Conservation (phyloP, 305 asterid species). For the Vinca major region DNA sequence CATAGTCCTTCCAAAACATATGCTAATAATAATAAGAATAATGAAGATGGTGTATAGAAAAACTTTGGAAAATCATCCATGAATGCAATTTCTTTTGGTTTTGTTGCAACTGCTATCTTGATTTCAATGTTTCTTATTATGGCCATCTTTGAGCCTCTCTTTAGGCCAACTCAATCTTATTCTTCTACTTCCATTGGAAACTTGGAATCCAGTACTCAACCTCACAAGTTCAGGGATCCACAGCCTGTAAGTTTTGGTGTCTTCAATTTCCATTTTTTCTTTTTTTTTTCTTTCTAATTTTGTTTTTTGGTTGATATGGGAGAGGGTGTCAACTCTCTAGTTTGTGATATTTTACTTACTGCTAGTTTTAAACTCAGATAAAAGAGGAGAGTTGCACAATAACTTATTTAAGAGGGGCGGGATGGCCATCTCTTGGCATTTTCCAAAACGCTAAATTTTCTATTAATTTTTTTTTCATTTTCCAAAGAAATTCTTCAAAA, state of each 20-base stretch:
- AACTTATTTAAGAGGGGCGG: too few relatives aligned
- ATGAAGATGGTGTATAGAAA: slow-evolving; percentile 41
- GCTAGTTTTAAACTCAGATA: too few relatives aligned
- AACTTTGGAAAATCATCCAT: slow-evolving; percentile 70
- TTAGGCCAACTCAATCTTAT: slow-evolving; percentile 44
- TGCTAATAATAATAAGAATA: slow-evolving; percentile 24
- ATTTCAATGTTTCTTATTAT: slow-evolving; percentile 76
- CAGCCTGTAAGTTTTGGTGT: slow-evolving; percentile 21
- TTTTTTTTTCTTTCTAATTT: too few relatives aligned
- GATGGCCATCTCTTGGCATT: too few relatives aligned
- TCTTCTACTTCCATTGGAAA: slow-evolving; percentile 27
- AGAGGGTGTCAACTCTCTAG: too few relatives aligned
- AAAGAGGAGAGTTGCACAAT: too few relatives aligned
- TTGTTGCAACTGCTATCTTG: slow-evolving; percentile 81
- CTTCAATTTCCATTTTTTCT: too few relatives aligned
- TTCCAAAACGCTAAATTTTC: too few relatives aligned
- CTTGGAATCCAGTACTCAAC: slow-evolving; percentile 17
- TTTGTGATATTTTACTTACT: too few relatives aligned
- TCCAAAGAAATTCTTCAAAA: too few relatives aligned
- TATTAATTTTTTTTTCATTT: too few relatives aligned
- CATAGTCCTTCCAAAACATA: slow-evolving; percentile 40
- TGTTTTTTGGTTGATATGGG: too few relatives aligned
- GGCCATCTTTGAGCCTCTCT: slow-evolving; percentile 84
- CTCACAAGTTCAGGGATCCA: slow-evolving; percentile 29
- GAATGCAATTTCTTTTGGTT: slow-evolving; percentile 78